Percentiles rank a stretch among this genome's conserved stretches.
Evolutionary conservation across 176 grass and related monocot genomes (phyloP).

Genomic region (Phoenix roebelenii): DNA sequence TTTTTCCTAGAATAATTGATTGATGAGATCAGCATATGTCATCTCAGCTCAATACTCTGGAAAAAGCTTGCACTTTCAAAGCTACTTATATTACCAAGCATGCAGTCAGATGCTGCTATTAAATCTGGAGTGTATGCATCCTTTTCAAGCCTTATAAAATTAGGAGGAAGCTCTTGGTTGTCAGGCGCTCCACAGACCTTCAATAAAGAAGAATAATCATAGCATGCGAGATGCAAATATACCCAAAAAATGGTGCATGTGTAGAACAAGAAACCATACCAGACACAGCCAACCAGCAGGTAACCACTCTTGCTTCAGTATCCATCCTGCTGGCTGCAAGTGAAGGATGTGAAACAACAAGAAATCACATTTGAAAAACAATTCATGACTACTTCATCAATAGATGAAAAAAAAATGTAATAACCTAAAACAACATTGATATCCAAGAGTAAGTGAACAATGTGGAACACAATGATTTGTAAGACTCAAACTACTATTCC

Average conservation of each 20-base stretch:
- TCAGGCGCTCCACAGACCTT: conserved; percentile 95
- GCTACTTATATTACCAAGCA: conserved; percentile 67
- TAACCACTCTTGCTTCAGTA: conserved; percentile 79
- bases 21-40: not conserved
- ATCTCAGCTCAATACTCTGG: no score
- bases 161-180: conserved; percentile 76
- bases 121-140: conserved; percentile 95
- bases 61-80: not conserved
- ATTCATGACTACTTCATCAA: no score
- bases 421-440: no score
- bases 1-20: conserved; percentile 50
- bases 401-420: no score
- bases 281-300: conserved; percentile 91
- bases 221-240: conserved; percentile 1
- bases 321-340: conserved; percentile 83
- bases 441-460: no score
- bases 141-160: conserved; percentile 89
- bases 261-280: conserved; percentile 23
- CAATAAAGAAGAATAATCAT: conserved; percentile 9
- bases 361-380: no score
- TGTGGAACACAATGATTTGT: no score
- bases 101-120: conserved; percentile 94
- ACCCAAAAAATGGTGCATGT: no score
- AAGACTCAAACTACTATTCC: no score
- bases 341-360: not conserved